Conservation (phyloP, 352 stramenopile genomes). For the Phytophthora melonis region DNA sequence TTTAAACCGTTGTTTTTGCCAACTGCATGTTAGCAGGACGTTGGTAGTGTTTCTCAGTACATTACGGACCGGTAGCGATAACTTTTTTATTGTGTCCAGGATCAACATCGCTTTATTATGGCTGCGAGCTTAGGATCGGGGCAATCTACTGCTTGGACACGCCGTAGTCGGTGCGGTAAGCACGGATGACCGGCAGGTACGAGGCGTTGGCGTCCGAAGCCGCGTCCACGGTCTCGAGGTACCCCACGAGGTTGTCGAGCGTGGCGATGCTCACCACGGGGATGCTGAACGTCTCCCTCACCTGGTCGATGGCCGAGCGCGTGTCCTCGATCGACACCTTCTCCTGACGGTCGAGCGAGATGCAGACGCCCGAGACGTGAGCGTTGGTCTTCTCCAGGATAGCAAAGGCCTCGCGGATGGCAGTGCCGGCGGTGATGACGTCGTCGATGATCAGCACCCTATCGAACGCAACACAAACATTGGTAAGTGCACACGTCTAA, state of each 20-base stretch:
- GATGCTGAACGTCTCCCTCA: conserved; percentile 91
- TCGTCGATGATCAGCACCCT: conserved; percentile 99
- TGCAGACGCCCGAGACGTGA: conserved; percentile 95
- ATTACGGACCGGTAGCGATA: no score
- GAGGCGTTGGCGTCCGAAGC: conserved; percentile 61
- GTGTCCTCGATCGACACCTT: conserved; percentile 94
- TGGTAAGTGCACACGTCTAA: background rate
- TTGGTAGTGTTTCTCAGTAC: no score
- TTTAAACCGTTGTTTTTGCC: no score
- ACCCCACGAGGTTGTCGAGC: conserved; percentile 93
- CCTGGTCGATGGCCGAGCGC: conserved; percentile 94
- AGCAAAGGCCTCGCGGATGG: conserved; percentile 95
- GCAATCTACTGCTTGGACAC: conserved; percentile 51
- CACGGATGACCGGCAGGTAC: conserved; percentile 76
- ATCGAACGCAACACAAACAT: conserved; percentile 15
- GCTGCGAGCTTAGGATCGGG: conserved; percentile 8
- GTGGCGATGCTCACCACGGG: conserved; percentile 96
- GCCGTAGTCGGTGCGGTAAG: conserved; percentile 81
- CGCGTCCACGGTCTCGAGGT: conserved; percentile 74
- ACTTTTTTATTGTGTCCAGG: no score
- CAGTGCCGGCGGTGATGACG: conserved; percentile 99
- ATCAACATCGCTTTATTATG: conserved; percentile 11
- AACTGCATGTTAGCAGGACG: no score
- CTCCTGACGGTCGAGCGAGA: conserved; percentile 98
- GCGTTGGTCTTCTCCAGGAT: conserved; percentile 93